Conservation (phyloP, 2,329 filamentous ascomycete genomes). For the Alternaria sp. region DNA sequence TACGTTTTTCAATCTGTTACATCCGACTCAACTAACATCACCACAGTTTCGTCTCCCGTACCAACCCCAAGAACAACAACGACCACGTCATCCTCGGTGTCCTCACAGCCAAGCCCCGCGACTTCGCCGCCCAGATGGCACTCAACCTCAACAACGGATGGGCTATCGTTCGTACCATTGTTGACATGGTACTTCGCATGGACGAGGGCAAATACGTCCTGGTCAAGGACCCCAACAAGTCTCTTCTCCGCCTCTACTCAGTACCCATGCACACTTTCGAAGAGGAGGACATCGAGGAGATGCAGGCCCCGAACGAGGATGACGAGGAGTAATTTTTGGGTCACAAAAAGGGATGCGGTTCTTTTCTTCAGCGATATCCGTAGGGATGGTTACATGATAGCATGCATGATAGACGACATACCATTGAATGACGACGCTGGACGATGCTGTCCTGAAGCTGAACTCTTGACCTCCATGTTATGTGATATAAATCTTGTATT, state of each 20-base stretch:
- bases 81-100: slow-evolving; percentile 96
- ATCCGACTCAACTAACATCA: slow-evolving; percentile 8
- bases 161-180: slow-evolving; percentile 98
- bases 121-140: slow-evolving; percentile 98
- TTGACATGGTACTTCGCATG: slow-evolving; percentile 86
- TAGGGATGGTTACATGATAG: slow-evolving; percentile 25
- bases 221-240: slow-evolving; percentile 94
- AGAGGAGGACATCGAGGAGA: slow-evolving; percentile 82
- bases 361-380: slow-evolving; percentile 28
- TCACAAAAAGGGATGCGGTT: slow-evolving; percentile 1
- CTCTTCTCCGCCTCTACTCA: slow-evolving; percentile 89
- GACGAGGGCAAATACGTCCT: slow-evolving; percentile 81
- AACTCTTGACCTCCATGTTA: too few species aligned
- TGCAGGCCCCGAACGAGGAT: slow-evolving; percentile 61
- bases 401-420: slow-evolving; percentile 28
- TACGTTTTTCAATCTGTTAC: slow-evolving; percentile 54
- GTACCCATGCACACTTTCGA: slow-evolving; percentile 89
- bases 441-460: not conserved
- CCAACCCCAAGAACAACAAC: slow-evolving; percentile 89
- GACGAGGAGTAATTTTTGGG: slow-evolving; percentile 57
- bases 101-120: slow-evolving; percentile 95
- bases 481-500: too few species aligned
- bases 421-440: slow-evolving; percentile 12
- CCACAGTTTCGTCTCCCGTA: slow-evolving; percentile 86
- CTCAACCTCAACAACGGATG: slow-evolving; percentile 95